Base-by-base conservation (phyloP, 148 eudicot genomes). In the Persicaria maculosa region DNA sequence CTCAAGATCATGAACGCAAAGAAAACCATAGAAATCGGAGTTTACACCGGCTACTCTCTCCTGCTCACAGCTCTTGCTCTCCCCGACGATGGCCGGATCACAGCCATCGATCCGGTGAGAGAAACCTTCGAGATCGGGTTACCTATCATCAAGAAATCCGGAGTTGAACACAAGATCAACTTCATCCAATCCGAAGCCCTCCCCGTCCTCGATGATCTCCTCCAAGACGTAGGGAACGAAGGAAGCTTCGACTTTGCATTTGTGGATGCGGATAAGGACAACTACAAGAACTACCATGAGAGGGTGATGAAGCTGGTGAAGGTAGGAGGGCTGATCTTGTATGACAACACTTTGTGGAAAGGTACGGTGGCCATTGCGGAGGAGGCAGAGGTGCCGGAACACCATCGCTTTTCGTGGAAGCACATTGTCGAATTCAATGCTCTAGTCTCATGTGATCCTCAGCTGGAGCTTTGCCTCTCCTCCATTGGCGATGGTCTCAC, bases 91-190 rank as follows among this genome's bases (percentile, higher is more conserved):
- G 73, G 73, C 73, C 36, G 17, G 93, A 79, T 90, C 36, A 31
- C 74, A 2, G 94, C 88, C 1, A 80, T 87, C 14, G 91, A 86
- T 74, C 7, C 76, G 11, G 76, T 78, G 12, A 59, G 69, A 16
- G 70, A 87, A 45, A 45, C 80, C 4, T 87, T 74, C 20, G 85
- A 87, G 65, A 79, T 88, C n/a, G 93, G 91, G 2, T 72, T 87
- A 77, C 93, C 91, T 44, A 17, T 80, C 50, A 87, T 89, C 4
- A 70, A 64, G 74, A 87, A 79, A 72, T 80, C 91, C 6, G 81
- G 83, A 0, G 80, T 89, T 15, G 91, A 83, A 62, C 86, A 86
- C 81, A 89, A 89, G 70, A 82, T 89, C 45, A 64, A 85, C 25
- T 89, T 85, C 77, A 72, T 85, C 4, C 72, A 82, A 7, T 85